These are phyloP conservation scores for Pythium phragmitis DNA, from an alignment of 352 stramenopile species.

Conservation along the genomic window DNA sequence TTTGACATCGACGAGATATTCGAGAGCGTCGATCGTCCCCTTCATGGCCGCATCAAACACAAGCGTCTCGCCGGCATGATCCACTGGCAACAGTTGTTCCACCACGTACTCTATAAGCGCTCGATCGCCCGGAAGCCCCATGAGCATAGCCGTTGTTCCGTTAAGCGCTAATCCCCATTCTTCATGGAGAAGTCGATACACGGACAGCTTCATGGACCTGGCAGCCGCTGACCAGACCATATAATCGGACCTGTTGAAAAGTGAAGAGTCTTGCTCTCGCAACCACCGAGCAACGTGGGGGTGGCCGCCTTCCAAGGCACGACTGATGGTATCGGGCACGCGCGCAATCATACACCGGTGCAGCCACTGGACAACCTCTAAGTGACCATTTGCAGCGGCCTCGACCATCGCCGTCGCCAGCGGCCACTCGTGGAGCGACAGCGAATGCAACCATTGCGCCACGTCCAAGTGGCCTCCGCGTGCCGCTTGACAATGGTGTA, in stretches of 20 bases:
- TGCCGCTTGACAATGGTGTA: not conserved
- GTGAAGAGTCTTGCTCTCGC: not conserved
- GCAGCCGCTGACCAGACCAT: not conserved
- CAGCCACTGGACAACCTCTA: constrained; percentile 2
- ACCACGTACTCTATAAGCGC: not conserved
- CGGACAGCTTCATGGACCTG: not conserved
- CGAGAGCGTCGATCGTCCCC: not conserved
- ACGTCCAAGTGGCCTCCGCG: not conserved
- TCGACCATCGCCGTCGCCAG: not conserved
- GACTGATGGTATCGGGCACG: not conserved
- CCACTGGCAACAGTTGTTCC: not conserved
- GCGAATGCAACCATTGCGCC: constrained; percentile 5
- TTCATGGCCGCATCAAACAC: constrained; percentile 1
- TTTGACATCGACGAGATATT: not conserved
- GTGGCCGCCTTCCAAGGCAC: constrained; percentile 1
- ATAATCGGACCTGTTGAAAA: not conserved
- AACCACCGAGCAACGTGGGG: not conserved
- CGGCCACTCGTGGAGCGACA: not conserved
- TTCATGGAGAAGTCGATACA: not conserved
- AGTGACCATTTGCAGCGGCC: not conserved
- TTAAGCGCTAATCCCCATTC: not conserved
- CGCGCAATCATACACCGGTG: not conserved
- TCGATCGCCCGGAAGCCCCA: not conserved
- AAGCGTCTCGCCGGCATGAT: constrained; percentile 1
- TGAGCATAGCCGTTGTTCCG: not conserved